Evolutionary conservation across 2,329 filamentous ascomycete genomes (phyloP), one percentile per base, ranked within the genome.

Genomic region (Hypocreales sp.): DNA sequence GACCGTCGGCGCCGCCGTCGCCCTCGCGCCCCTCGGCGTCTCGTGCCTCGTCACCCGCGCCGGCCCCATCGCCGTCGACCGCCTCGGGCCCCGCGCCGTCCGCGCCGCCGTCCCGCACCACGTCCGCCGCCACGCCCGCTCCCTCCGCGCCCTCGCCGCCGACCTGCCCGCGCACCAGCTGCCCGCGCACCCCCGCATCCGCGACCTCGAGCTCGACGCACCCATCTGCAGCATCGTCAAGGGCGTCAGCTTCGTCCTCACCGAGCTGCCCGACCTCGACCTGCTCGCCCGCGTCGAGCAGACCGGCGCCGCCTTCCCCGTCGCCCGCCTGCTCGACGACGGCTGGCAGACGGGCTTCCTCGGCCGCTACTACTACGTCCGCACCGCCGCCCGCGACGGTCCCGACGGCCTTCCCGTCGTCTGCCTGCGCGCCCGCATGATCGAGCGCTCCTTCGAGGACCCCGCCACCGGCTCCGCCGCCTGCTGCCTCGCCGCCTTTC

Each of bases 171-270:
- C 40, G 30, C 34, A 33, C 10, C 37, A 45, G 13, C 44, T 57
- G 9, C 44, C 47, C 14, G 12, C 34, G 7, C 42, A 50, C 16
- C 23, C 35, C 0, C 34, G 33, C 5, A 44, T 59, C 25, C 42
- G 43, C 14, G 29, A 44, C n/a, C 48, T 49, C 5, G 56, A 60
- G 46, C 36, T 55, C 18, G 33, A 38, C 8, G 57, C 62, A 7
- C 61, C 65, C 10, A 41, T 69, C 12, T 61, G 72, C 30, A 73
- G 67, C 36, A 68, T 84, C 24, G 78, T 83, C 20, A 70, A 69
- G 24, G 80, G 79, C 25, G 78, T 86, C 73, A 69, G 68, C 1
- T 84, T 83, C 47, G 50, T 71, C n/a, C 62, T 81, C 18, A 56
- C 79, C 10, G 54, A 67, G 37, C 56, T 90, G 14, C 57, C 67